Evolutionary conservation across 1,284 basidiomycete genomes (phyloP).

Genomic region (Malassezia arunalokei): DNA sequence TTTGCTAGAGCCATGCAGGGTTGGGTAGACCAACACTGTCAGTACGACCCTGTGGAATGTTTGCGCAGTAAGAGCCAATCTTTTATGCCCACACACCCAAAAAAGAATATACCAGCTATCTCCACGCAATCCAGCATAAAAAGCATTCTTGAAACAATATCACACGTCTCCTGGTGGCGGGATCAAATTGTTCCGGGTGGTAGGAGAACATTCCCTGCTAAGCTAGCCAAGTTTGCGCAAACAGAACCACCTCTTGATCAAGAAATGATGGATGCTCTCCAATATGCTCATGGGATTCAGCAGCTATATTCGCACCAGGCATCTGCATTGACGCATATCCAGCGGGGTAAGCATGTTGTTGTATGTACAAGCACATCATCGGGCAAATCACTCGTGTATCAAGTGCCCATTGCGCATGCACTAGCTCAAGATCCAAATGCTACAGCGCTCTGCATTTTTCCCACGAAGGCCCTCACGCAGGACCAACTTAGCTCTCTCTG

Average conservation of each 20-base stretch:
- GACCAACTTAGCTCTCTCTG: conserved; percentile 56
- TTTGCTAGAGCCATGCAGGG: conserved; percentile 41
- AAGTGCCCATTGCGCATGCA: conserved; percentile 58
- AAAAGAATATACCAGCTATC: conserved; percentile 26
- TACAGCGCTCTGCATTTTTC: conserved; percentile 76
- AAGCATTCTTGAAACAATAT: conserved; percentile 32
- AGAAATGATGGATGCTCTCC: conserved; percentile 55
- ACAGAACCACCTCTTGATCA: conserved; percentile 32
- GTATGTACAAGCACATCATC: conserved; percentile 83
- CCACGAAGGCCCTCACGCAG: conserved; percentile 85
- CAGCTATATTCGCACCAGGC: conserved; percentile 68
- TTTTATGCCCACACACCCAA: conserved; percentile 35
- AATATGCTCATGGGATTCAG: conserved; percentile 56
- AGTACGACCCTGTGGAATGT: conserved; percentile 35
- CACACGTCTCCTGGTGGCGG: conserved; percentile 34
- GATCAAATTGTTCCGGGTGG: conserved; percentile 44
- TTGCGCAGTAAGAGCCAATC: conserved; percentile 33
- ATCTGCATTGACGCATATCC: conserved; percentile 60
- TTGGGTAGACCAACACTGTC: conserved; percentile 17
- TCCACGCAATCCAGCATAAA: conserved; percentile 27
- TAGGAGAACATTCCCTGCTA: conserved; percentile 27
- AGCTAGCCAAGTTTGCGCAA: conserved; percentile 21
- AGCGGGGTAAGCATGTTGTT: conserved; percentile 60
- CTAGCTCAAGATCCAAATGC: conserved; percentile 56
- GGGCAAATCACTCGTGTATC: conserved; percentile 75